Evolutionary conservation across 495 filamentous ascomycete species (phyloP).

Genomic region (Penicillium angulare): DNA sequence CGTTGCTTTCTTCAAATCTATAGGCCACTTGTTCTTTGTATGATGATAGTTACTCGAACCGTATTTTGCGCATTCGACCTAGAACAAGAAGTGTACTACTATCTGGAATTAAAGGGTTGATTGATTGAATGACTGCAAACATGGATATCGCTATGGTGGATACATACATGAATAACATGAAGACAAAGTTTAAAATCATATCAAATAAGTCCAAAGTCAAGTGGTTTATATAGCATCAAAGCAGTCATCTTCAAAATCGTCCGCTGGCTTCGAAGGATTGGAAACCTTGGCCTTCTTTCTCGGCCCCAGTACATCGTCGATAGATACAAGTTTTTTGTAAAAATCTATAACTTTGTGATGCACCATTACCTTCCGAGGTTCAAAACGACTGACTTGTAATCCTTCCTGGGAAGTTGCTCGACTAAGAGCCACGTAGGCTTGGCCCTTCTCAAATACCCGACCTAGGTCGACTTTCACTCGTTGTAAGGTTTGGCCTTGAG

Average conservation of each 20-base stretch:
- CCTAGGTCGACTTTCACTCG: constrained; percentile 93
- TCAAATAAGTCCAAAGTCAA: neutral
- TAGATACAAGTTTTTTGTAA: constrained; percentile 72
- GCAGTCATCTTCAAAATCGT: constrained; percentile 38
- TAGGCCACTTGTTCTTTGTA: neutral
- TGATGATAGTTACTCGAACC: neutral
- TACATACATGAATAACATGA: neutral
- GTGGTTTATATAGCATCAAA: constrained; percentile 8
- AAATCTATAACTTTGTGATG: constrained; percentile 84
- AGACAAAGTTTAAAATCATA: neutral
- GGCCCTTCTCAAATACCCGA: constrained; percentile 92
- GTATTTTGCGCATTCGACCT: neutral
- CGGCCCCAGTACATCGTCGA: constrained; percentile 35
- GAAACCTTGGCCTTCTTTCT: constrained; percentile 17
- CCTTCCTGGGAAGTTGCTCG: constrained; percentile 86
- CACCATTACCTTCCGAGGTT: constrained; percentile 89
- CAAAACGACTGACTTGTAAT: constrained; percentile 85
- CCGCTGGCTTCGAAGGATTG: constrained; percentile 8
- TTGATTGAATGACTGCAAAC: neutral
- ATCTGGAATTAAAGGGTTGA: neutral
- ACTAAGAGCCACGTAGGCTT: constrained; percentile 57
- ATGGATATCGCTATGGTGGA: constrained; percentile 4
- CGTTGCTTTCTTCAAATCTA: no score
- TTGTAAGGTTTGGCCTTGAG: constrained; percentile 93
- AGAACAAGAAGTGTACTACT: neutral